These are phyloP conservation scores for Leccinum barrowsii DNA, from an alignment of 768 basidiomycete species.

Conservation along the genomic window DNA sequence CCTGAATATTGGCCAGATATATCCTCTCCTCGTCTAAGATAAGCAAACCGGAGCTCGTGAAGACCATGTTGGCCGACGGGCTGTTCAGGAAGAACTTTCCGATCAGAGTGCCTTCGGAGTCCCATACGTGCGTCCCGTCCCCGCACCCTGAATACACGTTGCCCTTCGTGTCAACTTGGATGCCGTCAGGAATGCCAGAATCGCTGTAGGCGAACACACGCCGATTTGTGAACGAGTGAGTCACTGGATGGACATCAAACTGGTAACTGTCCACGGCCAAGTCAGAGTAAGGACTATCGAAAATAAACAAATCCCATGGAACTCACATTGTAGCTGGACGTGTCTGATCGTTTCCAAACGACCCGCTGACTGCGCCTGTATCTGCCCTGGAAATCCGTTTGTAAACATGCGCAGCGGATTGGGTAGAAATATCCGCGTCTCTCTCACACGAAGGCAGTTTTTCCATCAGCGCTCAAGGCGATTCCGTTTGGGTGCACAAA, in stretches of 20 bases:
- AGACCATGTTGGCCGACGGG: conserved; percentile 37
- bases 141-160: conserved; percentile 68
- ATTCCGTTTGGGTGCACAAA: conserved; percentile 37
- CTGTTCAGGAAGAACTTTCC: conserved; percentile 24
- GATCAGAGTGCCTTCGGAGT: conserved; percentile 49
- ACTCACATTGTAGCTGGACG: conserved; percentile 67
- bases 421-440: background rate
- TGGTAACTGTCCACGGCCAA: conserved; percentile 46
- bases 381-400: conserved; percentile 27
- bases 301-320: background rate
- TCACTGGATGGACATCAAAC: conserved; percentile 59
- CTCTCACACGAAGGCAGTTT: conserved; percentile 57
- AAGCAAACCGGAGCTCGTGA: conserved; percentile 39
- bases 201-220: conserved; percentile 68
- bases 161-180: conserved; percentile 59
- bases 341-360: conserved; percentile 51
- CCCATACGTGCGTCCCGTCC: conserved; percentile 69
- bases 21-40: conserved; percentile 39
- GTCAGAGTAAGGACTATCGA: background rate
- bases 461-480: background rate
- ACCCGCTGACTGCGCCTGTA: conserved; percentile 37
- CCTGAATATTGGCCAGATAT: conserved; percentile 36
- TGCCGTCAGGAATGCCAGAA: conserved; percentile 64
- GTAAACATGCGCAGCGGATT: conserved; percentile 4
- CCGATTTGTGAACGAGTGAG: conserved; percentile 53